phyloP scores from a whole-genome alignment of 2,329 filamentous ascomycete species.

The Diaporthe caulivora region DNA sequence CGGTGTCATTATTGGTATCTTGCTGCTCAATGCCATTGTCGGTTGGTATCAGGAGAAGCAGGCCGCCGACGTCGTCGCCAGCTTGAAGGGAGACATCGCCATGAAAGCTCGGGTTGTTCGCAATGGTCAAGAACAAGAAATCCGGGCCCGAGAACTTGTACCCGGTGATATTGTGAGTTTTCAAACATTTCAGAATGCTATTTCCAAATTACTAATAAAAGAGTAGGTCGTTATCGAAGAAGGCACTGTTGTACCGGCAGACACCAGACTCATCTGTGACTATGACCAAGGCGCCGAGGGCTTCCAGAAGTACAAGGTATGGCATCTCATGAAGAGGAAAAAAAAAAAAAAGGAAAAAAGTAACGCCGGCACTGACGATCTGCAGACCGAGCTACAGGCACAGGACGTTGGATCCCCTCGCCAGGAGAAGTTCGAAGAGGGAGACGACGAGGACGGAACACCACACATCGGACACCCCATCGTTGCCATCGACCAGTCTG shows the following conservation, averaged over 20 bases:
- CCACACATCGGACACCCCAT: slow-evolving; percentile 74
- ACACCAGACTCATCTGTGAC: slow-evolving; percentile 77
- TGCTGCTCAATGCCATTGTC: slow-evolving; percentile 78
- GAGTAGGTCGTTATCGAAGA: slow-evolving; percentile 70
- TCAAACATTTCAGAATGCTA: too few relatives aligned
- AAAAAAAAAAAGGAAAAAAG: slow-evolving; percentile 46
- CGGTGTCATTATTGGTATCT: slow-evolving; percentile 80
- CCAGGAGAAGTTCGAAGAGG: slow-evolving; percentile 67
- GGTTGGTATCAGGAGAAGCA: slow-evolving; percentile 86
- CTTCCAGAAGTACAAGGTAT: slow-evolving; percentile 40
- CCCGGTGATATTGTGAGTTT: slow-evolving; percentile 73
- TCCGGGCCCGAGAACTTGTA: slow-evolving; percentile 78
- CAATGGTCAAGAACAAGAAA: slow-evolving; percentile 74
- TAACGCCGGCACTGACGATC: slow-evolving; percentile 35
- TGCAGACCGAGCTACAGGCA: slow-evolving; percentile 62
- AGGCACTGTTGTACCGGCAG: slow-evolving; percentile 75
- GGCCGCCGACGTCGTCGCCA: slow-evolving; percentile 79
- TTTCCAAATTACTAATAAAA: neutral
- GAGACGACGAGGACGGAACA: slow-evolving; percentile 63
- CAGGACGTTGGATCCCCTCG: slow-evolving; percentile 71
- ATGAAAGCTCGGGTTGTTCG: slow-evolving; percentile 78
- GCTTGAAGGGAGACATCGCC: slow-evolving; percentile 80
- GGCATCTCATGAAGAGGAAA: neutral
- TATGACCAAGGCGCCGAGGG: slow-evolving; percentile 76
- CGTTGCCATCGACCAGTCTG: slow-evolving; percentile 62